A percentile compares a stretch with the other conserved stretches of the same genome.
phyloP scores from a whole-genome alignment of 2,329 filamentous ascomycete genomes.

The Pezicula neosporulosa region DNA sequence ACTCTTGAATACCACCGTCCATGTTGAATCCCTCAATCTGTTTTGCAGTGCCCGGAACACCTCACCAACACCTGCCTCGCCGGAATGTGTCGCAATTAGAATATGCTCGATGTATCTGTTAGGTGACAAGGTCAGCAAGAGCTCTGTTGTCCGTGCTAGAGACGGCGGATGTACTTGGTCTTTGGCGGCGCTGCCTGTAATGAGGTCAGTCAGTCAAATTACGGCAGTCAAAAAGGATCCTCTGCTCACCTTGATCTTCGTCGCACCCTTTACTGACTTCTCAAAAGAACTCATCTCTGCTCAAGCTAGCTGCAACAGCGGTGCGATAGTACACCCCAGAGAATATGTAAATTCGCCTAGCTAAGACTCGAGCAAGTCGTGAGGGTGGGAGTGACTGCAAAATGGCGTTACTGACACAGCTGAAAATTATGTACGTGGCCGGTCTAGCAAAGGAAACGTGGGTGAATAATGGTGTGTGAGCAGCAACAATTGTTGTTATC shows the following conservation, averaged over 20 bases:
- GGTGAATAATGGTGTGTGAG: too few relatives aligned
- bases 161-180: constrained; percentile 69
- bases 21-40: constrained; percentile 90
- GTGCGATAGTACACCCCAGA: constrained; percentile 14
- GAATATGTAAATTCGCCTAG: too few relatives aligned
- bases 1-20: constrained; percentile 99
- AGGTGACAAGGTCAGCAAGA: constrained; percentile 14
- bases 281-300: constrained; percentile 78
- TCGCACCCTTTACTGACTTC: constrained; percentile 98
- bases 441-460: too few relatives aligned
- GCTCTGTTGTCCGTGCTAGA: background rate
- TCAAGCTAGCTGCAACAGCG: constrained; percentile 7
- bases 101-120: constrained; percentile 78
- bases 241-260: constrained; percentile 82
- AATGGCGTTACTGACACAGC: too few relatives aligned
- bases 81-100: constrained; percentile 88
- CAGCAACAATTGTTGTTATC: too few relatives aligned
- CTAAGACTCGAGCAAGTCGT: background rate
- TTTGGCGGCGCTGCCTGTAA: constrained; percentile 87
- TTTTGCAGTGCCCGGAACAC: constrained; percentile 90
- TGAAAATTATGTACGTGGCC: too few relatives aligned
- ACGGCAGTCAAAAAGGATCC: background rate
- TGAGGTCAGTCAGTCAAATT: background rate
- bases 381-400: background rate
- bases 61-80: constrained; percentile 91